Conservation (phyloP, 192 early-diverging fungal genomes). For the Coemansia sp. region DNA sequence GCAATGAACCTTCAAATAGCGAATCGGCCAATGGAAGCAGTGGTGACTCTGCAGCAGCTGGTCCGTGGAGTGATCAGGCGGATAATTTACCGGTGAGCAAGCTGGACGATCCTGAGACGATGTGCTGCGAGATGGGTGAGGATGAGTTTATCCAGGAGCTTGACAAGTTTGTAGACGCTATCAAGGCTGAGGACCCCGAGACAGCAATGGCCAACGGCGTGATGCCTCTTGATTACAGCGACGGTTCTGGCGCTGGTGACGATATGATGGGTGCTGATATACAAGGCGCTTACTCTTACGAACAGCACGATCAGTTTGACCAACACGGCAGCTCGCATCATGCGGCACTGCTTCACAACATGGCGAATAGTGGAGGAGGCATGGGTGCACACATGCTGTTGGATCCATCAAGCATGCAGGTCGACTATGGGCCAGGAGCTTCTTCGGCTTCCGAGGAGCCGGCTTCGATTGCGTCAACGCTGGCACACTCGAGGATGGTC, state of each 20-base stretch:
- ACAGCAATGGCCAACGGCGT: conserved; percentile 38
- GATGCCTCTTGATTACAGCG: conserved; percentile 51
- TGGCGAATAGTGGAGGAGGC: conserved; percentile 21
- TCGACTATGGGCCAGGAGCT: conserved; percentile 21
- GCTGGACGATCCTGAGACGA: conserved; percentile 43
- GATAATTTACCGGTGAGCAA: conserved; percentile 45
- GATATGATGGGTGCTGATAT: conserved; percentile 27
- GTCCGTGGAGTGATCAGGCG: conserved; percentile 10
- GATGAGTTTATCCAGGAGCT: conserved; percentile 56
- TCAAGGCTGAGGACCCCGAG: conserved; percentile 49
- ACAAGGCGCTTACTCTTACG: conserved; percentile 29
- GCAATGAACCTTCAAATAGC: background rate
- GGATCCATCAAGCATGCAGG: conserved; percentile 48
- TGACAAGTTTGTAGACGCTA: conserved; percentile 55
- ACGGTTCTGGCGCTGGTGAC: conserved; percentile 37
- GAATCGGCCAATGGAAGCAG: background rate
- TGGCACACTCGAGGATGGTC: conserved; percentile 15
- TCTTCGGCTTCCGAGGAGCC: conserved; percentile 23
- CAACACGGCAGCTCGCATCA: conserved; percentile 27
- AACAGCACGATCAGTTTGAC: conserved; percentile 24
- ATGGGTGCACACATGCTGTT: conserved; percentile 32
- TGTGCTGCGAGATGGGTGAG: conserved; percentile 53
- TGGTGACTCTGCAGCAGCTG: background rate
- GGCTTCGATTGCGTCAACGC: conserved; percentile 26
- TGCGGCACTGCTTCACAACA: conserved; percentile 30